Evolutionary conservation across 2,329 filamentous ascomycete species (phyloP), one percentile per base, ranked within the genome.

Genomic region (Elsinoe perseae): DNA sequence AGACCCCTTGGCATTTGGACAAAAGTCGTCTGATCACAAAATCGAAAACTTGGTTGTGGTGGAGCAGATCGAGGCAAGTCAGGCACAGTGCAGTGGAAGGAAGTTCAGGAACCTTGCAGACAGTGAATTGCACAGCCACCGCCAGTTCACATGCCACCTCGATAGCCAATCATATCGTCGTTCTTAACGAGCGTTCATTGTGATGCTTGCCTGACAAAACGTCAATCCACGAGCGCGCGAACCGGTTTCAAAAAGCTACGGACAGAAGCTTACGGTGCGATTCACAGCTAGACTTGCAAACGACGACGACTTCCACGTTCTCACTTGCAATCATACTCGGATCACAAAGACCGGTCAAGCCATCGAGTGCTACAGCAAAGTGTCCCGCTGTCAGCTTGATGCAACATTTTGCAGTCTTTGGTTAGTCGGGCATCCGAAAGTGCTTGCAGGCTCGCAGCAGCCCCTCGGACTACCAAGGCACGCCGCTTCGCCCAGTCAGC

Each of bases 371-470:
- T 7, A 52, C 20, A 36, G 12, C 12, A n/a, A 20, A 52, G 8
- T 12, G 48, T 20, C 48, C 48, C 48, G 38, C 30, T 20, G 48
- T 52, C 48, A 52, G 48, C 48, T 52, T 52, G 48, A 52, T 52
- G 48, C 28, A 52, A 52, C 48, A 34, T 48, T 48, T 30, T 36
- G 30, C 30, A 44, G 38, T 42, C 38, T 42, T 25, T 16, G 23
- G 25, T 16, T 32, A 50, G 48, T 52, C 30, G 48, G n/a, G n/a
- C 30, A 20, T 36, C 48, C 23, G 28, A 52, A 36, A 36, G 28
- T 36, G 48, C 48, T 36, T 30, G 43, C 43, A 36, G 32, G 32
- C 32, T 36, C n/a, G 32, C 32, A 30, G 43, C 23, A 30, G 43
- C 23, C 27, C 30, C 48, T 23, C 28, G 8, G 18, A 52, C 4